Conservation (phyloP, 202 grass and related monocot genomes). For the Cymbopogon flexuosus region DNA sequence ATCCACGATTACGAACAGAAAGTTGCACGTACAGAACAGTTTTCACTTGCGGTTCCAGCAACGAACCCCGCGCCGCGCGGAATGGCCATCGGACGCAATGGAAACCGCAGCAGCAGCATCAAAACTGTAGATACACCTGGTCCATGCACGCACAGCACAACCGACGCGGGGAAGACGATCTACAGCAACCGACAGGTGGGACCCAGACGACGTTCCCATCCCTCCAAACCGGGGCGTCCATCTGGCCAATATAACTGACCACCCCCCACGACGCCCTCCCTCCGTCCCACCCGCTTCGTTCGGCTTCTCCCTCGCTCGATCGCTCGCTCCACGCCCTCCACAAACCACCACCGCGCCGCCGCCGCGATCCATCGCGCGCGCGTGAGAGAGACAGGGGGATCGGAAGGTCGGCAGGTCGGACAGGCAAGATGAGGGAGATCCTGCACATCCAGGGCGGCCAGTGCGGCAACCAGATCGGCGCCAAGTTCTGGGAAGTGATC, state of each 20-base stretch:
- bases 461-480: conserved; percentile 96
- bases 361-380: no score
- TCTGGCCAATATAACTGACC: conserved; percentile 6
- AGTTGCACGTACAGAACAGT: no score
- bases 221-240: background rate
- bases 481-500: conserved; percentile 99
- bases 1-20: no score
- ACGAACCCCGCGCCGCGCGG: background rate
- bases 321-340: background rate
- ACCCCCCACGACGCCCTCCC: background rate
- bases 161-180: background rate
- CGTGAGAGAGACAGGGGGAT: background rate
- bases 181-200: background rate
- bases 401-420: background rate
- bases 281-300: background rate
- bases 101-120: background rate
- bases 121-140: background rate
- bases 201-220: background rate
- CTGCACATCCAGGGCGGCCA: conserved; percentile 94
- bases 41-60: background rate
- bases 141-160: conserved; percentile 10
- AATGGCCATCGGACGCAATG: background rate
- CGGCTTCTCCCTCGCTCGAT: background rate
- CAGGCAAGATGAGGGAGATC: conserved; percentile 89
- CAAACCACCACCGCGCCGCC: background rate